phyloP scores from a whole-genome alignment of 2,329 filamentous ascomycete genomes.

The Ceratocystis variospora region DNA sequence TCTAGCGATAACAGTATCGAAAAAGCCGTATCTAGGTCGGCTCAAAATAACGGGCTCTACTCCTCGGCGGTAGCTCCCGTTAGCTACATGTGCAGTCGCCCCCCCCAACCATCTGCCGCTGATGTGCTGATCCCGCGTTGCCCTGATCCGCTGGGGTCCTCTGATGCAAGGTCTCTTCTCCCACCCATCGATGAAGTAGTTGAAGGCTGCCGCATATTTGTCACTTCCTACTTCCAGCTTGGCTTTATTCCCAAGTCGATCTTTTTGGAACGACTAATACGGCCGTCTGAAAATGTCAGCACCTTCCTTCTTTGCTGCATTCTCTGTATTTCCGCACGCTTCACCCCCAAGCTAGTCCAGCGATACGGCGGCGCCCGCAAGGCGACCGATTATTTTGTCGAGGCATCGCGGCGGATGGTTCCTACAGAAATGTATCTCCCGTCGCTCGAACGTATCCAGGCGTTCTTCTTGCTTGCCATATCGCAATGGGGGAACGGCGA shows the following conservation, averaged over 20 bases:
- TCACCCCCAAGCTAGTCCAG: conserved; percentile 23
- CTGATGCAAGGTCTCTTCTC: conserved; percentile 11
- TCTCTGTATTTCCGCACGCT: conserved; percentile 25
- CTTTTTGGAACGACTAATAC: conserved; percentile 24
- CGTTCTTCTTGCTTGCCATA: conserved; percentile 26
- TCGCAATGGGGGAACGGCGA: conserved; percentile 27
- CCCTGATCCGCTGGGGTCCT: not conserved
- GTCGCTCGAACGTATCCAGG: conserved; percentile 24
- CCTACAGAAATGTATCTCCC: conserved; percentile 24
- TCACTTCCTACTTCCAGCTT: conserved; percentile 26
- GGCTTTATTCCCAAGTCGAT: conserved; percentile 26
- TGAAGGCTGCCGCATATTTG: conserved; percentile 24
- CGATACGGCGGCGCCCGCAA: conserved; percentile 22
- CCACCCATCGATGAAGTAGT: conserved; percentile 24
- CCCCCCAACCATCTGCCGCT: not conserved
- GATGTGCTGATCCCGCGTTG: not conserved
- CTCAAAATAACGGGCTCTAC: not conserved
- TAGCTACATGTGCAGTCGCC: not conserved
- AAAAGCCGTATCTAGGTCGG: not conserved
- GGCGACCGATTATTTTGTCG: conserved; percentile 25
- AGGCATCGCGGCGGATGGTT: conserved; percentile 22
- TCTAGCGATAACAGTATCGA: not conserved
- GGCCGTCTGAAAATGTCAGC: conserved; percentile 21
- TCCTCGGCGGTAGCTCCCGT: not conserved
- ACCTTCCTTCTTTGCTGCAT: conserved; percentile 25